Evolutionary conservation across 495 filamentous ascomycete species (phyloP), one percentile per base, ranked within the genome.

Genomic region (Pseudoneurospora amorphoporcata): DNA sequence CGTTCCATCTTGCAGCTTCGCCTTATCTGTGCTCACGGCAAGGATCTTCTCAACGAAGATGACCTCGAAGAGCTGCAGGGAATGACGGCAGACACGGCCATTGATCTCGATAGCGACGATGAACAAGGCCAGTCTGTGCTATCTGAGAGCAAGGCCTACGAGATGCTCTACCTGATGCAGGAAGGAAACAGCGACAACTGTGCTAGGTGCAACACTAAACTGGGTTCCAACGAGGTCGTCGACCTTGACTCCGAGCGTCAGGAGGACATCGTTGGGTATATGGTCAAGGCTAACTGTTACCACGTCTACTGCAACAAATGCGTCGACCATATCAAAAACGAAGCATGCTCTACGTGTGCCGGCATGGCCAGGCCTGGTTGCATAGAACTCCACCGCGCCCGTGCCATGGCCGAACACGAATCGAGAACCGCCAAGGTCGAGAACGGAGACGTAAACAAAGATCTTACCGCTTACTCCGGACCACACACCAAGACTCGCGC

Each of bases 401-500:
- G 90, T 3, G 84, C 91, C 7, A 85, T 91, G 47, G 82, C 85
- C 8, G 86, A 86, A 75, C 84, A 88, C 76, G 87, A 90, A 73
- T 82, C 82, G 71, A 81, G 82, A 70, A 74, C 77, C 73, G 78
- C 71, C 19, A 82, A 75, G 77, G 41, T 41, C 32, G 76, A 72
- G 69, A 78, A 87, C 83, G 69, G 81, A 80, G 72, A 70, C 29
- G 45, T 86, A 0, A 87, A 85, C 72, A 86, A 90, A 47, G 83
- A 83, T 58, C 90, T 91, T 76, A 84, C 86, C 17, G 82, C 92
- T 38, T 99, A 99, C 79, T 86, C 86, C 61, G 93, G 94, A 0
- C 94, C 94, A 0, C 93, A 95, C 74, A 96, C 94, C 37, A 99
- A 99, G 80, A 97, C 95, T 0, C 88, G 86, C 61, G 92, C 92